A percentile compares a stretch with the other conserved stretches of the same genome.
Evolutionary conservation across 768 basidiomycete species (phyloP).

Genomic region (Phaeotremella fagi): DNA sequence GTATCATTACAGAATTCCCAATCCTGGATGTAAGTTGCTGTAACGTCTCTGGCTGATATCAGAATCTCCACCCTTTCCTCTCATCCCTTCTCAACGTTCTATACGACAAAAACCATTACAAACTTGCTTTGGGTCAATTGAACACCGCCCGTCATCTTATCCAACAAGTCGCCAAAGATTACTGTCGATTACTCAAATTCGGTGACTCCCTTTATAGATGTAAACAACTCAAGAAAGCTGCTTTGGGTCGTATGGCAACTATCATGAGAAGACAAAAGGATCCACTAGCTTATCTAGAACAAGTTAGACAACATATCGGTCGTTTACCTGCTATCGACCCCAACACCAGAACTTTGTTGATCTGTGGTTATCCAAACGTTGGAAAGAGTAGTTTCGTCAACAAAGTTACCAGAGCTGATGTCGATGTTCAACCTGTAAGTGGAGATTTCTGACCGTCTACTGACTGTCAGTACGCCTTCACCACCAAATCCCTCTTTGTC

Average conservation of each 20-base stretch:
- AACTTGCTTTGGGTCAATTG: slow-evolving; percentile 93
- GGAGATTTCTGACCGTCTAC: slow-evolving; percentile 1
- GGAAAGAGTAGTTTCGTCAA: slow-evolving; percentile 99
- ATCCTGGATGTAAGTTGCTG: slow-evolving; percentile 76
- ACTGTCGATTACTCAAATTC: slow-evolving; percentile 92
- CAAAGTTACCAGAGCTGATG: slow-evolving; percentile 98
- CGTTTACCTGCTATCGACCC: slow-evolving; percentile 98
- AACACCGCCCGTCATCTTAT: slow-evolving; percentile 93
- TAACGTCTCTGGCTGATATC: background rate
- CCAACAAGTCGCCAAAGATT: slow-evolving; percentile 95
- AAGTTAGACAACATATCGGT: slow-evolving; percentile 97
- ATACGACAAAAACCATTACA: slow-evolving; percentile 99
- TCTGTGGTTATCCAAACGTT: slow-evolving; percentile 99
- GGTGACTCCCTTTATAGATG: slow-evolving; percentile 96
- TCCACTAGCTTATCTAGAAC: slow-evolving; percentile 94
- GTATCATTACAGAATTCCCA: slow-evolving; percentile 92
- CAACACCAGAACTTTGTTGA: slow-evolving; percentile 91
- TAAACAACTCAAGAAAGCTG: slow-evolving; percentile 96
- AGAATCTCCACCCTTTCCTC: slow-evolving; percentile 94
- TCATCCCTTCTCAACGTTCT: slow-evolving; percentile 94
- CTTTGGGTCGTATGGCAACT: slow-evolving; percentile 98
- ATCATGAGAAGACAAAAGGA: slow-evolving; percentile 99
- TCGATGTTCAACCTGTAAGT: slow-evolving; percentile 83
- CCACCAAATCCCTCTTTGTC: slow-evolving; percentile 96
- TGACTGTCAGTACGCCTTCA: slow-evolving; percentile 90